Evolutionary conservation across 306 rosid genomes (phyloP), one percentile per base, ranked within the genome.

Genomic region (Carpinus fangiana): DNA sequence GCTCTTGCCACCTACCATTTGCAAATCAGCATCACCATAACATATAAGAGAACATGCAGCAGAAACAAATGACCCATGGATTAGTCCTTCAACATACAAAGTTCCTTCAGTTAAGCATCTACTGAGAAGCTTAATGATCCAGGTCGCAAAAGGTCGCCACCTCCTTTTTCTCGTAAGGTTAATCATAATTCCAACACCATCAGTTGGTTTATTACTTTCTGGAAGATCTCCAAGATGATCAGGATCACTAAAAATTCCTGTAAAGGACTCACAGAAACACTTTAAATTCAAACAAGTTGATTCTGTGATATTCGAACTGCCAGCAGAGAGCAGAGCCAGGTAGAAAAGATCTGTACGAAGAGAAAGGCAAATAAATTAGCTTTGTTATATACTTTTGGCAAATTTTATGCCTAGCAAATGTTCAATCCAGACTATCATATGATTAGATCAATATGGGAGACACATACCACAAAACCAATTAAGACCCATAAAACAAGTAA

Each of bases 71-170:
- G 97, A 70, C 23, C 80, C 72, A 65, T 81, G 81, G 57, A 91
- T 73, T 73, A 95, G 93, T 64, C 98, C 98, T 83, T 88, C 96
- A 62, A 95, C 98, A 81, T 85, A 87, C 41, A 95, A 88, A 46
- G 97, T 91, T 80, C 96, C 98, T 84, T 92, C 98, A 3, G 93
- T 92, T 28, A 95, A 78, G 81, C 88, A 95, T 88, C 84, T 93
- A 53, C 84, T 78, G 61, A 93, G 61, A 82, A 93, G 93, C 88
- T 78, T 95, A 77, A 95, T 84, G 84, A 89, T 87, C 96, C 98
- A 95, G 76, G 93, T 88, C 7, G 87, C 96, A 77, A 92, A 91
- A 69, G 93, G 92, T 67, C 79, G 93, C 98, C 97, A 91, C 80
- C 97, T 85, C 80, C 36, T 71, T 72, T 60, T 84, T n/a, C 87